phyloP scores from a whole-genome alignment of 2,329 filamentous ascomycete genomes.

The Xylariaceae sp. region DNA sequence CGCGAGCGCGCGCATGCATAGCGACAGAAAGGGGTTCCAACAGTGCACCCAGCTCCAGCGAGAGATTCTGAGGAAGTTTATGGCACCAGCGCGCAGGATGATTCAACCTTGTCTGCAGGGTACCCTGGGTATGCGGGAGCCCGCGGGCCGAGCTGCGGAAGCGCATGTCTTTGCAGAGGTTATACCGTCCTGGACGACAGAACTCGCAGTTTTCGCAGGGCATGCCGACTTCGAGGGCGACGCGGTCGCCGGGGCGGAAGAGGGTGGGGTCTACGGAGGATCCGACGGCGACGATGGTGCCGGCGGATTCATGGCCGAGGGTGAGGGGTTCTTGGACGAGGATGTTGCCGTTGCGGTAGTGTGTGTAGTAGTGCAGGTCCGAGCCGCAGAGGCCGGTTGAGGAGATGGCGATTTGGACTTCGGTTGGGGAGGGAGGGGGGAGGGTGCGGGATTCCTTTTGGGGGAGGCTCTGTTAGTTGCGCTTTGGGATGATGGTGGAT shows the following conservation, averaged over 20 bases:
- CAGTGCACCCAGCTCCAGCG: slow-evolving; percentile 51
- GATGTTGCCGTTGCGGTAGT: slow-evolving; percentile 62
- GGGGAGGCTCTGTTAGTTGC: background rate
- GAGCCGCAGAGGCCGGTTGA: slow-evolving; percentile 63
- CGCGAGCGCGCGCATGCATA: slow-evolving; percentile 50
- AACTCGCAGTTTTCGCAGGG: slow-evolving; percentile 48
- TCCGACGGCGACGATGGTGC: slow-evolving; percentile 57
- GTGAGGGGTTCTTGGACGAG: slow-evolving; percentile 50
- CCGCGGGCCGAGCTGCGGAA: slow-evolving; percentile 55
- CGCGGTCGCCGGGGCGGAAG: slow-evolving; percentile 62
- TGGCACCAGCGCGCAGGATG: slow-evolving; percentile 54
- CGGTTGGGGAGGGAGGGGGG: slow-evolving; percentile 46
- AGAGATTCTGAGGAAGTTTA: slow-evolving; percentile 46
- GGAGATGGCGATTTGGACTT: slow-evolving; percentile 57
- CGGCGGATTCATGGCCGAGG: slow-evolving; percentile 65
- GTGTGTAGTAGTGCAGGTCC: slow-evolving; percentile 62
- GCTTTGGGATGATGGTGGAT: no score
- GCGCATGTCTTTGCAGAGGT: slow-evolving; percentile 53
- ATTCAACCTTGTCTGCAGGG: slow-evolving; percentile 51
- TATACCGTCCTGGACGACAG: slow-evolving; percentile 53
- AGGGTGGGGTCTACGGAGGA: slow-evolving; percentile 43
- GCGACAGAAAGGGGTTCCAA: slow-evolving; percentile 56
- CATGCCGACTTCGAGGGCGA: slow-evolving; percentile 56
- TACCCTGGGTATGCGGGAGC: slow-evolving; percentile 53
- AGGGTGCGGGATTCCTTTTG: slow-evolving; percentile 49